phyloP scores from a whole-genome alignment of 2,329 filamentous ascomycete genomes.

The Penicillium frequentans region DNA sequence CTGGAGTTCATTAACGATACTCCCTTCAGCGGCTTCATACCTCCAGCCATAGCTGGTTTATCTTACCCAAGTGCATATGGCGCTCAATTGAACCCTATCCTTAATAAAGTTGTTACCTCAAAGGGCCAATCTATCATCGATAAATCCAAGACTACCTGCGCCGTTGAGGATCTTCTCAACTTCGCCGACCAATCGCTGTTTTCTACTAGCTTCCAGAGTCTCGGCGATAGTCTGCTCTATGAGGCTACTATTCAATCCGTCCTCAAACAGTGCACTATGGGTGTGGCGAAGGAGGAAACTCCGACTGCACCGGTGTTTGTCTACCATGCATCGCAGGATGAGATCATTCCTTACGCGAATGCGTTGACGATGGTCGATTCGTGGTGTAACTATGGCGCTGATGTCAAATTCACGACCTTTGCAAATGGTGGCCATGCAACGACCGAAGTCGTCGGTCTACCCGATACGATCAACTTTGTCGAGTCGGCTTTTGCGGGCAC shows the following conservation, averaged over 20 bases:
- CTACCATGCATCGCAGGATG: conserved; percentile 27
- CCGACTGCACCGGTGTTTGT: conserved; percentile 27
- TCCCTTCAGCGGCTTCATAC: conserved; percentile 26
- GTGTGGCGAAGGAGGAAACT: conserved; percentile 18
- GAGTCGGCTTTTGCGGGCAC: conserved; percentile 25
- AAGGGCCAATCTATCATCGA: conserved; percentile 18
- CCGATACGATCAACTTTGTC: conserved; percentile 22
- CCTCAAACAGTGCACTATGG: conserved; percentile 20
- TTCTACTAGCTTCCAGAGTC: conserved; percentile 19
- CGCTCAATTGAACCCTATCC: conserved; percentile 18
- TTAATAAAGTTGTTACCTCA: conserved; percentile 19
- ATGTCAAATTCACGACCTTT: conserved; percentile 27
- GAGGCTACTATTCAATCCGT: conserved; percentile 14
- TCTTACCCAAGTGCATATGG: conserved; percentile 26
- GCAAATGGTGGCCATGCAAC: conserved; percentile 25
- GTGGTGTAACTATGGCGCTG: conserved; percentile 23
- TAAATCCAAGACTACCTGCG: conserved; percentile 17
- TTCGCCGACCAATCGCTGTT: conserved; percentile 25
- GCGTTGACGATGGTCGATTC: conserved; percentile 19
- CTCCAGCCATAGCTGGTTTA: conserved; percentile 24
- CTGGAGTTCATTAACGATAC: conserved; percentile 23
- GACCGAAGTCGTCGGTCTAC: conserved; percentile 22
- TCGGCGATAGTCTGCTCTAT: conserved; percentile 16
- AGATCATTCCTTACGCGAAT: conserved; percentile 26
- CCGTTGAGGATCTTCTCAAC: conserved; percentile 12